Evolutionary conservation across 352 stramenopile genomes (phyloP), one percentile per base, ranked within the genome.

Genomic region (Globisporangium ultimum): DNA sequence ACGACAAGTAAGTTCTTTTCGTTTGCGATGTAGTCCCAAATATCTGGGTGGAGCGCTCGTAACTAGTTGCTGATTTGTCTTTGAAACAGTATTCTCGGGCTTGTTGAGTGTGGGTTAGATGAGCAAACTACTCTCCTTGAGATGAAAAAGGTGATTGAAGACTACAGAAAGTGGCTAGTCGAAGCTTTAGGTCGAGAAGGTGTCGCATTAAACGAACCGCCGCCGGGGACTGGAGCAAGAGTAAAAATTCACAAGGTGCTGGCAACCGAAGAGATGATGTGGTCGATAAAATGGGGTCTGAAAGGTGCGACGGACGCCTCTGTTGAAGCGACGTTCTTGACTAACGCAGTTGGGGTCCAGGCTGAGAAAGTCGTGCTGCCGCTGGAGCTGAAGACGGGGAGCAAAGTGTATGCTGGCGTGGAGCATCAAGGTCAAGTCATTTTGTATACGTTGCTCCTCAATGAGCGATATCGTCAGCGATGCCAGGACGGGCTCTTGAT

Each of bases 381-480:
- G 15, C 28, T 97, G 9, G 89, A 97, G 53, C 71, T 97, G 11
- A 97, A 97, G 66, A 97, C 88, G 17, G 89, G 89, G 12, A 95
- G 79, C 49, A 87, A 89, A 54, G 60, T 60, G 40, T 88, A 83
- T 47, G 58, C 57, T 15, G 64, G 68, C 8, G 62, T 74, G 9
- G 73, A 93, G 22, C 83, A 95, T 53, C 71, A 84, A 46, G 88
- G 81, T 12, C 89, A 97, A 83, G 87, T 97, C 14, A 92, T 96
- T 36, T 51, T 97, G 41, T 97, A 97, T 48, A 95, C 83, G 6
- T 62, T 97, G 21, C 63, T 97, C 34, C 58, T 92, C 11, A 84
- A 79, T 21, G 82, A 94, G 53, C 85, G 87, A 2, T 96, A 95
- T 67, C 71, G 62, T 17, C 80, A 82, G 57, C 53, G 47, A 9